Percentiles rank a stretch among this genome's conserved stretches.
Evolutionary conservation across 2,329 filamentous ascomycete species (phyloP).

Genomic region (Aspergillus sp.): DNA sequence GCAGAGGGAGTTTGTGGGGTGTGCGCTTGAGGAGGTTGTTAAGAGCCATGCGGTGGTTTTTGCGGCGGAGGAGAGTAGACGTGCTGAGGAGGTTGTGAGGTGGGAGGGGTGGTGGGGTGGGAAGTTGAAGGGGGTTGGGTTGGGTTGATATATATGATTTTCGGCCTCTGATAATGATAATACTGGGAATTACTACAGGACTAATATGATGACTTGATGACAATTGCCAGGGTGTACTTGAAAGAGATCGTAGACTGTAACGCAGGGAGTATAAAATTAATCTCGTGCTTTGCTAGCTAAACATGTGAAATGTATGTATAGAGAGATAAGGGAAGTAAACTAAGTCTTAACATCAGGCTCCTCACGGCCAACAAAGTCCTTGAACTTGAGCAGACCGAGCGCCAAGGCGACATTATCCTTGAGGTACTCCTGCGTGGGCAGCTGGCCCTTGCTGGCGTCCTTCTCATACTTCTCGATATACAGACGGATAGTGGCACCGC

Average conservation of each 20-base stretch:
- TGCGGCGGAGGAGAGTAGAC: constrained; percentile 84
- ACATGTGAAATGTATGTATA: background rate
- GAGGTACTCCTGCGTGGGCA: constrained; percentile 91
- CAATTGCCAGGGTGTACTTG: too few species aligned
- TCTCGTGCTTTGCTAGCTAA: background rate
- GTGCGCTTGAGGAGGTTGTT: constrained; percentile 82
- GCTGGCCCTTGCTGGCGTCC: constrained; percentile 72
- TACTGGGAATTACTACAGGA: too few species aligned
- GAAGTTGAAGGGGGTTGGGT: constrained; percentile 40
- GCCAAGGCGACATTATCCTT: constrained; percentile 86
- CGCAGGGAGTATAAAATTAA: too few species aligned
- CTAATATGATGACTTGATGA: too few species aligned
- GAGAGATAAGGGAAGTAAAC: background rate
- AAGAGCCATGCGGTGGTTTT: constrained; percentile 91
- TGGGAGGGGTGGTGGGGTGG: constrained; percentile 75
- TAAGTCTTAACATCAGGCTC: constrained; percentile 97
- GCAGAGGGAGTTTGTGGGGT: constrained; percentile 75
- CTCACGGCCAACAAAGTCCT: constrained; percentile 87
- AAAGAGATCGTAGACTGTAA: too few species aligned
- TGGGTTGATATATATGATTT: background rate
- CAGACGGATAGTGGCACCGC: constrained; percentile 91
- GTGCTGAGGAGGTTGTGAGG: constrained; percentile 66
- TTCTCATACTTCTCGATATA: constrained; percentile 95
- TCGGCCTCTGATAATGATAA: background rate
- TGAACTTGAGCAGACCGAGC: constrained; percentile 82